phyloP scores from a whole-genome alignment of 192 early-diverging fungal genomes.

The Rhizophagus prolifer region DNA sequence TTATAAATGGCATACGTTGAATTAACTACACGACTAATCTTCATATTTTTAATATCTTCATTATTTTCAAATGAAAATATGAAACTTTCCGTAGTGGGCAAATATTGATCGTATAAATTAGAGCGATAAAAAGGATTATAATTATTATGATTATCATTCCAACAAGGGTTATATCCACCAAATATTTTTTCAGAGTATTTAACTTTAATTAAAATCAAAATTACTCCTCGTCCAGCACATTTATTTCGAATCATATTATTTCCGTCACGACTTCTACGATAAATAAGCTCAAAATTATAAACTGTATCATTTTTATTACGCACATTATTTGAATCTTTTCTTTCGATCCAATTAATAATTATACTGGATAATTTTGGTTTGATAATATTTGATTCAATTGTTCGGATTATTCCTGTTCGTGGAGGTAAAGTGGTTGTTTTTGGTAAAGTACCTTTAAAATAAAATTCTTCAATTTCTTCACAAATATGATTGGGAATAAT shows the following conservation, averaged over 20 bases:
- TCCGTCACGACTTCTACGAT: slow-evolving; percentile 6
- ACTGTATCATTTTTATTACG: background rate
- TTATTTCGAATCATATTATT: background rate
- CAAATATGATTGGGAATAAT: background rate
- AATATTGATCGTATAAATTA: background rate
- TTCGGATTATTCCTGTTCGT: no score
- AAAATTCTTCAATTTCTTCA: background rate
- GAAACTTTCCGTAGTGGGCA: no score
- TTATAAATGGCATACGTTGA: background rate
- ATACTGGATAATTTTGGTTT: background rate
- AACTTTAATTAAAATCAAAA: no score
- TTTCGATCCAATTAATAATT: slow-evolving; percentile 10
- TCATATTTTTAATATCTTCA: no score
- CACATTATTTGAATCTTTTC: background rate
- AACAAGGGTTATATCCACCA: background rate
- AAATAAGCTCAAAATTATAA: slow-evolving; percentile 2
- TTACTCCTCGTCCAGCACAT: no score
- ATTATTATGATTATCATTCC: no score
- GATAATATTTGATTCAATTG: background rate
- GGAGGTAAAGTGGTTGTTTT: no score
- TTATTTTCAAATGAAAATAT: no score
- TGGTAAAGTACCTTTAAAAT: no score
- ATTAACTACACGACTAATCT: no score
- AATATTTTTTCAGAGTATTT: no score
- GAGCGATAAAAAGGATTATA: no score